Evolutionary conservation across 108 stramenopile genomes (phyloP), one percentile per base, ranked within the genome.

Genomic region (Aureococcus anophagefferens): DNA sequence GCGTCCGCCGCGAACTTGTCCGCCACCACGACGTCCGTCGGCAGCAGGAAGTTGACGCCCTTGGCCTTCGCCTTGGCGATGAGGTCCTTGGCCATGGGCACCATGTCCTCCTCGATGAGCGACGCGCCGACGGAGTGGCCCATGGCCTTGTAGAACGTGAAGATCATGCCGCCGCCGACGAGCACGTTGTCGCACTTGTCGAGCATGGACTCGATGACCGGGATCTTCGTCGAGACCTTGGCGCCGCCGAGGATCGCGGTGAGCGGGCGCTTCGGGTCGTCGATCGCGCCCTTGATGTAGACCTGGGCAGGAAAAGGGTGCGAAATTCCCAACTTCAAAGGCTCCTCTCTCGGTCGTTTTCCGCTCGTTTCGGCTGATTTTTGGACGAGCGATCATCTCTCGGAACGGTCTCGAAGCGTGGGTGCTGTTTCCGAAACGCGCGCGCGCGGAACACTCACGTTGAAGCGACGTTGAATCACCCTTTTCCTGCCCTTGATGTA

Each of bases 231-330:
- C 67, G 91, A 91, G 32, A 99, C 95, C 86, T 99, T 99, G 70
- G 98, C 97, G 69, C 98, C 98, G 63, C 98, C 97, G 64, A 99
- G 91, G 78, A 99, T 95, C 46, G 96, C 95, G 72, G 93, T 90
- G 74, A 99, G 87, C 31, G 98, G 98, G 35, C 94, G 88, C 35
- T 89, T 86, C 29, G 98, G 98, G 33, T 85, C 78, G 65, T 93
- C 90, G n/a, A 99, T 94, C 35, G 98, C 98, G 25, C 92, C 89
- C 83, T 92, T 89, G 67, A 97, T 87, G 76, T 96, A 99, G 76
- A 97, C 90, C n/a, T n/a, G n/a, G n/a, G n/a, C n/a, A n/a, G n/a
- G n/a, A n/a, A n/a, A n/a, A n/a, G n/a, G n/a, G n/a, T n/a, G n/a
- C n/a, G n/a, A n/a, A n/a, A n/a, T n/a, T n/a, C n/a, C n/a, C n/a